Conservation (phyloP, 768 basidiomycete species). For the Coprinellus micaceus region DNA sequence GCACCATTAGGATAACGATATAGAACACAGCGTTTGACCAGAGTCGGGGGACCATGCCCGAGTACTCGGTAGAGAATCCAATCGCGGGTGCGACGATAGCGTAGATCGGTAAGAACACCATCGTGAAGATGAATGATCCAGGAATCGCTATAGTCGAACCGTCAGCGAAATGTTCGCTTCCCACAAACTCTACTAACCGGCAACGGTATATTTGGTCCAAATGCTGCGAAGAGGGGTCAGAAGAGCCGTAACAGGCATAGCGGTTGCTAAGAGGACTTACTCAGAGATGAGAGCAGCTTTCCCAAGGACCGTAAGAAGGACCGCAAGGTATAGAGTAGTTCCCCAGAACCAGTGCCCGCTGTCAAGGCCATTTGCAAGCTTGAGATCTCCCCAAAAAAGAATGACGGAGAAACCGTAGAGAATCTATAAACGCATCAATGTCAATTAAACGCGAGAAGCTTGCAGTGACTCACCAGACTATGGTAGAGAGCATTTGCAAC, state of each 20-base stretch:
- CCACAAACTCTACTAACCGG: slow-evolving; percentile 44
- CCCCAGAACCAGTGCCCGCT: slow-evolving; percentile 99
- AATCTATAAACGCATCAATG: slow-evolving; percentile 45
- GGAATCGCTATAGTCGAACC: slow-evolving; percentile 68
- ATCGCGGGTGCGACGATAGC: slow-evolving; percentile 80
- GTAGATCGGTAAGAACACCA: slow-evolving; percentile 91
- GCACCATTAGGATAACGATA: slow-evolving; percentile 80
- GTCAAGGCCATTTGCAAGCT: slow-evolving; percentile 74
- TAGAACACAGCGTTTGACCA: slow-evolving; percentile 91
- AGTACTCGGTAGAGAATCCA: slow-evolving; percentile 87
- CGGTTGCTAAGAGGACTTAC: slow-evolving; percentile 50
- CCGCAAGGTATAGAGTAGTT: slow-evolving; percentile 89
- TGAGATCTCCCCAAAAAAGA: slow-evolving; percentile 91
- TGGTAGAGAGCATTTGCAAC: slow-evolving; percentile 86
- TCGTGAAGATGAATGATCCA: slow-evolving; percentile 95
- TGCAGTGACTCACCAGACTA: slow-evolving; percentile 58
- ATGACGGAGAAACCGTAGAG: slow-evolving; percentile 85
- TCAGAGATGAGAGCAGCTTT: slow-evolving; percentile 97
- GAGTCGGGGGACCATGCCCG: slow-evolving; percentile 82
- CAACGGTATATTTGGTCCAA: slow-evolving; percentile 99
- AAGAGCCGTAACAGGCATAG: neutral
- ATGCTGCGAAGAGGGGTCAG: slow-evolving; percentile 46
- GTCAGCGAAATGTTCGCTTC: neutral
- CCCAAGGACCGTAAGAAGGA: slow-evolving; percentile 91
- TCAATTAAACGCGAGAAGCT: neutral